Base-by-base conservation (phyloP, 2,329 filamentous ascomycete genomes). In the Pseudocercospora cruenta region DNA sequence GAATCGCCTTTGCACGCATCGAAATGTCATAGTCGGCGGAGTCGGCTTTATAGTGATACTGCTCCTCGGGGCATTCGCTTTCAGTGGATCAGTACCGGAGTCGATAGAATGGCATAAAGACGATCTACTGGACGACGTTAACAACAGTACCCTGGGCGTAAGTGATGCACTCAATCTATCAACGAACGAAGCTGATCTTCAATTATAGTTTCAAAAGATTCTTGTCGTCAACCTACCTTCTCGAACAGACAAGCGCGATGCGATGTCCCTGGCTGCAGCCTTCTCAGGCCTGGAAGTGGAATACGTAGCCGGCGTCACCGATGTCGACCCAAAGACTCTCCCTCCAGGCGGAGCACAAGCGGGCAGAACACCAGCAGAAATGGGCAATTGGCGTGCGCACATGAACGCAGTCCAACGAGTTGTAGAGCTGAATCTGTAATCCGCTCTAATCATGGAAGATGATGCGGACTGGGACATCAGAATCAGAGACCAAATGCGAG, bases 391-490 rank as follows among this genome's bases (percentile, higher is more conserved):
- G 21, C 53, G 53, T 12, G 28, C 53, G 12, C 53, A 57, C 24
- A 28, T 57, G 22, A 57, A 57, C 21, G 53, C 53, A 19, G 36
- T 57, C 6, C 21, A 31, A 57, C 26, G 26, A 74, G 77, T 51
- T 76, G 78, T 70, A 65, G 75, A 53, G 73, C 75, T 54, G 72
- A 76, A 53, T 66, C 74, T 63, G 66, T 78, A 62, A 57, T 80
- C 79, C 1, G 80, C 79, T 0, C 75, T 82, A 54, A 77, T 82
- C n/a, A 73, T 82, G 26, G 80, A 82, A 73, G 80, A 82, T 70
- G 80, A 82, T 63, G 78, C 80, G 47, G 80, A 82, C 64, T 82
- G 78, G 78, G 80, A 81, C 68, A 76, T 81, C 33, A 79, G 77
- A 54, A 77, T 82, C 60, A 80, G 70, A 70, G 78, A 43, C 73